A percentile compares a stretch with the other conserved stretches of the same genome.
phyloP scores from a whole-genome alignment of 78 protist genomes.

The Reticulomyxa filosa region DNA sequence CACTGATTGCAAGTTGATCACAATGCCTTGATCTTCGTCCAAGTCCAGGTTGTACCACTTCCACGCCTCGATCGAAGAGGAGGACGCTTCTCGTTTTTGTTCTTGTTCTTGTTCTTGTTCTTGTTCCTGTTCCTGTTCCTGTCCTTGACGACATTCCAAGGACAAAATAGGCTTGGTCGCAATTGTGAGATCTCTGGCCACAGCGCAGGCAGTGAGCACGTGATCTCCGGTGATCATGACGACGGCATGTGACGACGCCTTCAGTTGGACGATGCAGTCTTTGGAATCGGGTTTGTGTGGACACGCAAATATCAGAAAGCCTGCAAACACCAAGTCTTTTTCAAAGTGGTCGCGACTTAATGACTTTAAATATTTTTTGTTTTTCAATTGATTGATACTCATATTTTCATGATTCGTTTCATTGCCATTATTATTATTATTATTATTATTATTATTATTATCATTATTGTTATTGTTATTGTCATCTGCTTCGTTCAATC shows the following conservation, averaged over 20 bases:
- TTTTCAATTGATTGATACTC: too few species aligned
- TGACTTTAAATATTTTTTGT: too few species aligned
- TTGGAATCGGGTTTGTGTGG: conserved; percentile 52
- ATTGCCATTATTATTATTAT: background rate
- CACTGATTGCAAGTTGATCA: too few species aligned
- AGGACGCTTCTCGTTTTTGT: too few species aligned
- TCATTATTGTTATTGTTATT: background rate
- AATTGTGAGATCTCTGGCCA: conserved; percentile 56
- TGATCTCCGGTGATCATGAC: conserved; percentile 96
- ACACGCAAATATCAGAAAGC: conserved; percentile 59
- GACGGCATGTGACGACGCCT: conserved; percentile 37
- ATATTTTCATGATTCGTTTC: too few species aligned
- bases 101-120: background rate
- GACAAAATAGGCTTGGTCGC: background rate
- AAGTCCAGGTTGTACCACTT: too few species aligned
- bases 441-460: background rate
- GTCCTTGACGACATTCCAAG: background rate
- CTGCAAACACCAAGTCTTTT: conserved; percentile 56
- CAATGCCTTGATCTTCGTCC: too few species aligned
- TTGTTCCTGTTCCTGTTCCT: background rate
- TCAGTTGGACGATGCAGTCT: conserved; percentile 22
- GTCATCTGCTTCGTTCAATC: background rate
- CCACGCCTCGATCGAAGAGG: too few species aligned
- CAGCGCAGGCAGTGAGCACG: conserved; percentile 71
- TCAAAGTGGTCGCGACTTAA: conserved; percentile 37